Evolutionary conservation across 768 basidiomycete genomes (phyloP).

Genomic region (Phanerochaete carnosa): DNA sequence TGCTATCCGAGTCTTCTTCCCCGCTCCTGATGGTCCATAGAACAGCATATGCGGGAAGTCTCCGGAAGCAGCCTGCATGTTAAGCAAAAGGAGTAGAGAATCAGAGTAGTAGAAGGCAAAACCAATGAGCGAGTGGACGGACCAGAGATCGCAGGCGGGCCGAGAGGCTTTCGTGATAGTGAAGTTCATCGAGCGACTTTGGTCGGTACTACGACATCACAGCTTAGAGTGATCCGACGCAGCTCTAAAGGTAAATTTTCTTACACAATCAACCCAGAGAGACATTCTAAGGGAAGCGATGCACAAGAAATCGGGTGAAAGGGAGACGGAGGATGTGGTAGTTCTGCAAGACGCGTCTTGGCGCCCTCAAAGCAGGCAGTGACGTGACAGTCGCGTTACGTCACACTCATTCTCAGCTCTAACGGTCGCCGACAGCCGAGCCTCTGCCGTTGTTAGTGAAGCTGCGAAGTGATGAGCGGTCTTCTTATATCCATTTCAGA

Average conservation of each 20-base stretch:
- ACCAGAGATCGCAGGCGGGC: conserved; percentile 78
- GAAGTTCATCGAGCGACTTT: conserved; percentile 75
- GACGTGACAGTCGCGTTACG: conserved; percentile 5
- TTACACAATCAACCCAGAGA: conserved; percentile 54
- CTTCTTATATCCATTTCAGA: no score
- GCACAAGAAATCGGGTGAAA: neutral
- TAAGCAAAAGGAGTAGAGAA: neutral
- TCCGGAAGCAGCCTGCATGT: conserved; percentile 69
- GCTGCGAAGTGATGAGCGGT: no score
- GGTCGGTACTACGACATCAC: conserved; percentile 70
- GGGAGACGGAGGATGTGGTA: neutral
- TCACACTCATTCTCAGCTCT: neutral
- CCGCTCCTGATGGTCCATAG: conserved; percentile 95
- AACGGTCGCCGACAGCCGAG: no score
- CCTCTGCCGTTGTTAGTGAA: no score
- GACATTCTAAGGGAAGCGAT: conserved; percentile 26
- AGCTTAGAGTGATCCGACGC: neutral
- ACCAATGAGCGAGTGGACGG: no score
- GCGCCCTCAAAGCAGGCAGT: neutral
- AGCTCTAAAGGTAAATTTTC: neutral
- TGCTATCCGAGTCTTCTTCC: conserved; percentile 96
- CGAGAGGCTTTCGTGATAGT: conserved; percentile 85
- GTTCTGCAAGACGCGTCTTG: neutral
- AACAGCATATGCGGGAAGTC: conserved; percentile 98
- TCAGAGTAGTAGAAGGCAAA: neutral